Evolutionary conservation across 1,139 yeast species (phyloP).

Genomic region (Casaregolazyma lundiana): DNA sequence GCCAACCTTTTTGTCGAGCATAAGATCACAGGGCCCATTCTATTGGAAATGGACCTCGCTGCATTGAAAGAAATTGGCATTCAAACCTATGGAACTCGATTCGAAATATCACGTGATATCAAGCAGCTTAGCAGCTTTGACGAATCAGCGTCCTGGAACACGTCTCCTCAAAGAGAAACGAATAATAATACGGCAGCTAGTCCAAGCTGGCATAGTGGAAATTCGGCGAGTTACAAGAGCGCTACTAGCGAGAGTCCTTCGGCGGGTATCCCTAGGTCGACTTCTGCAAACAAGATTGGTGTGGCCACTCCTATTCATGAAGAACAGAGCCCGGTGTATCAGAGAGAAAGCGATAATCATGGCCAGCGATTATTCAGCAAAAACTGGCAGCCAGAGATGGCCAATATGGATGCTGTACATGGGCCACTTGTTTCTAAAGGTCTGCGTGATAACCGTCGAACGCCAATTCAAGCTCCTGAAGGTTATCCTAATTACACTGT

Average conservation of each 20-base stretch:
- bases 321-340: neutral
- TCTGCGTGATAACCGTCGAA: neutral
- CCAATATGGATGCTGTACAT: neutral
- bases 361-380: slow-evolving; percentile 24
- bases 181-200: neutral
- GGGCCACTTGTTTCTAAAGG: neutral
- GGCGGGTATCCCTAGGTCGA: neutral
- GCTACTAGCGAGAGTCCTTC: neutral
- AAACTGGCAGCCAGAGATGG: slow-evolving; percentile 18
- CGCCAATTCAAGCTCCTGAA: neutral
- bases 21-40: slow-evolving; percentile 80
- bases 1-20: slow-evolving; percentile 80
- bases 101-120: slow-evolving; percentile 85
- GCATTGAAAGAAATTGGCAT: slow-evolving; percentile 89
- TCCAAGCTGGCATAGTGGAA: slow-evolving; percentile 2
- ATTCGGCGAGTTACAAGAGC: slow-evolving; percentile 2
- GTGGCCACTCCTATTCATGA: neutral
- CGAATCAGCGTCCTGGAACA: slow-evolving; percentile 1
- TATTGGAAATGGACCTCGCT: slow-evolving; percentile 78
- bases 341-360: slow-evolving; percentile 1
- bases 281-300: neutral
- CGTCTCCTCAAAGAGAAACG: neutral
- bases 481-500: neutral
- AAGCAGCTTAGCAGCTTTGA: slow-evolving; percentile 48
- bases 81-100: slow-evolving; percentile 89